Percentiles rank a stretch among this genome's conserved stretches.
Conservation (phyloP, 2,329 filamentous ascomycete genomes). For the Phyllosticta capitalensis region DNA sequence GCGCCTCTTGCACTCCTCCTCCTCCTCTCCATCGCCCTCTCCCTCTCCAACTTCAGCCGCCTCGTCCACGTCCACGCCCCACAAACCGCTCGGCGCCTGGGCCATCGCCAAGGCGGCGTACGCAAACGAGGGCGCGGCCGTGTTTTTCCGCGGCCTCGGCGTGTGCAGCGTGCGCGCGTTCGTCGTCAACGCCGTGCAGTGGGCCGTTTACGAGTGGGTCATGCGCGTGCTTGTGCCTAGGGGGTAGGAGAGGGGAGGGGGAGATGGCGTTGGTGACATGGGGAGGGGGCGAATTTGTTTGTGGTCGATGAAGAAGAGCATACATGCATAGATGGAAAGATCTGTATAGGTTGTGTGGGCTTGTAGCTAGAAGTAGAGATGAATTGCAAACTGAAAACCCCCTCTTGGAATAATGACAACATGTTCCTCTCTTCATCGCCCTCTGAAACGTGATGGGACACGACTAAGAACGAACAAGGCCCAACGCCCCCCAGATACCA, state of each 20-base stretch:
- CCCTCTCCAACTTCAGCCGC: background rate
- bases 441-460: too few species aligned
- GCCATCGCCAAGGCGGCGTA: slow-evolving; percentile 60
- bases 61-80: slow-evolving; percentile 3
- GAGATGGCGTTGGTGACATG: too few species aligned
- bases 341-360: too few species aligned
- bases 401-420: too few species aligned
- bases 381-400: too few species aligned
- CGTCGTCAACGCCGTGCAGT: slow-evolving; percentile 85
- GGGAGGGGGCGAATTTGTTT: too few species aligned
- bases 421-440: too few species aligned
- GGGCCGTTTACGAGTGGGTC: slow-evolving; percentile 84
- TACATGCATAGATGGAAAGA: too few species aligned
- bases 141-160: slow-evolving; percentile 74
- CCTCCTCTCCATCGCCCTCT: background rate
- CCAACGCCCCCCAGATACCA: too few species aligned
- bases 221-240: slow-evolving; percentile 41
- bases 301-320: too few species aligned
- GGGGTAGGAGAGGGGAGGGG: background rate
- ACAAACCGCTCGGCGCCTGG: slow-evolving; percentile 43
- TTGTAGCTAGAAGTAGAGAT: too few species aligned
- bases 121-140: slow-evolving; percentile 57
- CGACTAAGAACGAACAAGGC: too few species aligned
- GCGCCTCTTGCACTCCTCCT: background rate
- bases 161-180: slow-evolving; percentile 83